Conservation (phyloP, 1,139 yeast species). For the Suhomyces coccinellae region DNA sequence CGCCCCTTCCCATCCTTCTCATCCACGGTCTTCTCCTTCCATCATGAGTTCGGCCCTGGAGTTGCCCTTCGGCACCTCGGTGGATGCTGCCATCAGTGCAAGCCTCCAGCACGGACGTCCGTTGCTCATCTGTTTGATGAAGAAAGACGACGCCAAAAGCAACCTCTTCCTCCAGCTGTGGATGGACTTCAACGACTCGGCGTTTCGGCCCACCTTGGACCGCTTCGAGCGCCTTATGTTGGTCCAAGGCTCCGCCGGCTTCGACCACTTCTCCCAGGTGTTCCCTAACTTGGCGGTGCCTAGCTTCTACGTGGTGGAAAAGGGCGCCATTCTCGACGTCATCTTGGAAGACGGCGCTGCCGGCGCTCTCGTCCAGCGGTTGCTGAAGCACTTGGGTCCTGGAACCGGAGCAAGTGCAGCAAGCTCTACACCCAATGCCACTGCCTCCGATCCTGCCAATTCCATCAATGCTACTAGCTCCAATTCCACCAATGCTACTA, state of each 20-base stretch:
- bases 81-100: constrained; percentile 41
- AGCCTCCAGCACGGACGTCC: constrained; percentile 39
- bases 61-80: constrained; percentile 29
- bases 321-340: constrained; percentile 46
- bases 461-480: too few species aligned
- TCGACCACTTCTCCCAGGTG: constrained; percentile 48
- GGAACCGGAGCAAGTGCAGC: too few species aligned
- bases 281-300: constrained; percentile 50
- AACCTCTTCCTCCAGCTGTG: constrained; percentile 4
- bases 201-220: constrained; percentile 13
- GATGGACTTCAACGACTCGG: constrained; percentile 3
- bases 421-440: too few species aligned
- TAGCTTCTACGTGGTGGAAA: constrained; percentile 47
- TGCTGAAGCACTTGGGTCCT: neutral
- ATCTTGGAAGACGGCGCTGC: constrained; percentile 31
- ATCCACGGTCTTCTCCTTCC: neutral
- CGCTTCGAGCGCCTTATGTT: constrained; percentile 47
- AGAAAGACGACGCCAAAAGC: constrained; percentile 18
- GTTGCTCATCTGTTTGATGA: constrained; percentile 40
- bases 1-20: neutral
- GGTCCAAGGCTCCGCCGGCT: constrained; percentile 47
- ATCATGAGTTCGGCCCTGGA: neutral
- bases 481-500: neutral
- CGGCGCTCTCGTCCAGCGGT: constrained; percentile 11
- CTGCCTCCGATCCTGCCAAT: too few species aligned